A percentile compares a stretch with the other conserved stretches of the same genome.
These are phyloP conservation scores for Apophysomyces trapeziformis DNA, from an alignment of 371 early-diverging fungal species.

Conservation along the genomic window DNA sequence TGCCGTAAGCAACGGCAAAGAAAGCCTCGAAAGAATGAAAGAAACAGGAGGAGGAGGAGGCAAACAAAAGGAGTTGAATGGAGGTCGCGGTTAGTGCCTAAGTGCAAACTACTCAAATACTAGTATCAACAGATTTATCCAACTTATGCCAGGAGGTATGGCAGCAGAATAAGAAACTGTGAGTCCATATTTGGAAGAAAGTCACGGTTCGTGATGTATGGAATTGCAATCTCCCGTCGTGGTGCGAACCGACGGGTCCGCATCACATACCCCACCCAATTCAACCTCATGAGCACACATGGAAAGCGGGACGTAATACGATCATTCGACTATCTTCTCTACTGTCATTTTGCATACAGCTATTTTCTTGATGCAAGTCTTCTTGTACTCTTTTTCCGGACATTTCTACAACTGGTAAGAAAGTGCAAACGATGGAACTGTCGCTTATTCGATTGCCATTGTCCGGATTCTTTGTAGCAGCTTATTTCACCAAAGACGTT, in stretches of 20 bases:
- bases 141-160: too few relatives aligned
- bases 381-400: conserved; percentile 37
- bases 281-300: conserved; percentile 38
- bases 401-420: conserved; percentile 44
- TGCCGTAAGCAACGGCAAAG: too few relatives aligned
- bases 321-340: conserved; percentile 46
- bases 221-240: too few relatives aligned
- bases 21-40: too few relatives aligned
- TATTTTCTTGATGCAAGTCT: conserved; percentile 50
- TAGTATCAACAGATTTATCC: too few relatives aligned
- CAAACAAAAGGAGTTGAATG: too few relatives aligned
- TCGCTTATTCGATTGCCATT: neutral
- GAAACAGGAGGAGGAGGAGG: too few relatives aligned
- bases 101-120: too few relatives aligned
- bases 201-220: neutral
- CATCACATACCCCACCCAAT: neutral
- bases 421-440: too few relatives aligned
- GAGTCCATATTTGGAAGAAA: too few relatives aligned
- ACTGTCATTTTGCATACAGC: conserved; percentile 46
- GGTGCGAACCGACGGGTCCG: neutral
- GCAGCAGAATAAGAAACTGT: too few relatives aligned
- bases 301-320: conserved; percentile 48
- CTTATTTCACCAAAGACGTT: conserved; percentile 38
- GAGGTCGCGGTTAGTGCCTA: too few relatives aligned
- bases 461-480: conserved; percentile 22